These are phyloP conservation scores for Fragaria ananassa DNA, from an alignment of 306 rosid species.

Conservation along the genomic window DNA sequence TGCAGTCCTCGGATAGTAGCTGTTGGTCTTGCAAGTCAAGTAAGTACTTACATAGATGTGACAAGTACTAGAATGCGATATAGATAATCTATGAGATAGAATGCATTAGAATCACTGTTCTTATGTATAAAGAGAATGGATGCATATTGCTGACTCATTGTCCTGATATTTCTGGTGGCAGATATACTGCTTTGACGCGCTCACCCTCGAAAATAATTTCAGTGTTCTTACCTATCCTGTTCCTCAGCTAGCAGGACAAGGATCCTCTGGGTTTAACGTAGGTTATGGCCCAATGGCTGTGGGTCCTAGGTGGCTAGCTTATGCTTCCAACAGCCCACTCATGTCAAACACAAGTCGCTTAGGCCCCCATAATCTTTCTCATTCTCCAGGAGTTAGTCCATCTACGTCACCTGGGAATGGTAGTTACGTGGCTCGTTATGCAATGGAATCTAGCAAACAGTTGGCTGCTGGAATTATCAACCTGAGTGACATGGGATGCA, in stretches of 20 bases:
- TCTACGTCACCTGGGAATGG: slow-evolving; percentile 73
- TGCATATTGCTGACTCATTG: slow-evolving; percentile 14
- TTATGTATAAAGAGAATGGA: background rate
- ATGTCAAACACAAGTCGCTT: slow-evolving; percentile 57
- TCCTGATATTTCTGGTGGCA: slow-evolving; percentile 42
- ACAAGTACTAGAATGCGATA: slow-evolving; percentile 4
- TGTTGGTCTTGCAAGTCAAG: slow-evolving; percentile 85
- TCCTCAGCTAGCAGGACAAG: slow-evolving; percentile 75
- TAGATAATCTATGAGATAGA: background rate
- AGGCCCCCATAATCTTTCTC: slow-evolving; percentile 67
- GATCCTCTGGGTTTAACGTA: slow-evolving; percentile 62
- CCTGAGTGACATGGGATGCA: slow-evolving; percentile 48
- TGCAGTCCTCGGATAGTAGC: slow-evolving; percentile 82
- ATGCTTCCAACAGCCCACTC: slow-evolving; percentile 66
- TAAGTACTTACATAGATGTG: slow-evolving; percentile 38
- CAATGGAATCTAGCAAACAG: slow-evolving; percentile 83
- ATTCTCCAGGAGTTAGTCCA: slow-evolving; percentile 71
- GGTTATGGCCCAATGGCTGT: slow-evolving; percentile 95
- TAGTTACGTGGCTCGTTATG: slow-evolving; percentile 69
- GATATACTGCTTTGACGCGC: slow-evolving; percentile 85
- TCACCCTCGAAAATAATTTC: slow-evolving; percentile 71
- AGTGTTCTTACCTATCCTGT: slow-evolving; percentile 84
- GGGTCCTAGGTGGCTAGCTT: slow-evolving; percentile 97
- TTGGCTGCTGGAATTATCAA: slow-evolving; percentile 71
- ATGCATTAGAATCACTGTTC: background rate